Evolutionary conservation across 2,329 filamentous ascomycete species (phyloP), one percentile per base, ranked within the genome.

Genomic region (Pleomassaria siparia): DNA sequence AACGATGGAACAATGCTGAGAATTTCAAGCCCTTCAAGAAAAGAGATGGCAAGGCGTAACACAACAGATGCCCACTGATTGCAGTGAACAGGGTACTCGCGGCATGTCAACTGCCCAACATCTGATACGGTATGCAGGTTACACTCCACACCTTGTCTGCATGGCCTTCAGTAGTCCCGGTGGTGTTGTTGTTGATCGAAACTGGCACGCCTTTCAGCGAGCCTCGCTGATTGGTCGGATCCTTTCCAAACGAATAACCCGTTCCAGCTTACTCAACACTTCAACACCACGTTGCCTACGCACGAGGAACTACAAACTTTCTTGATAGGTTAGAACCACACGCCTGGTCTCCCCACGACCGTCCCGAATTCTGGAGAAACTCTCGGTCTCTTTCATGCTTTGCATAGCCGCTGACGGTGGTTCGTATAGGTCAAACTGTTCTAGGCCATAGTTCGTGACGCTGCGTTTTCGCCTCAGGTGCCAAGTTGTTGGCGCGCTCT

Each of bases 211-310:
- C 50, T 52, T 40, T 40, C 33, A 20, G 32, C 41, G 43, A 24
- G 18, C 26, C 32, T 25, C 20, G 55, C 56, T 62, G 47, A 70
- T 70, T 70, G 67, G 67, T 44, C 50, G 30, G 42, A 21, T 28
- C 9, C 6, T 21, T 35, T 45, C 53, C 3, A 53, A 39, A 59
- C 51, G 47, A 55, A 56, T 43, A 46, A 50, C 50, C 60, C 58
- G 47, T 53, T 47, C 50, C 53, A 47, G 46, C 54, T 40, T 43
- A 18, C 39, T 43, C 49, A 51, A 37, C 51, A 58, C 56, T 60
- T 69, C 66, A 71, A 70, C 66, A 69, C 65, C 63, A 69, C 53
- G 53, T 50, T 45, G 37, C 25, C 32, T 41, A 48, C 39, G 56
- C 68, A 71, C 69, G 67, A 58, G 69, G 57, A 55, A 57, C 44